Percentiles rank a stretch among this genome's conserved stretches.
Evolutionary conservation across 495 filamentous ascomycete genomes (phyloP).

Genomic region (Chlorociboria aeruginascens): DNA sequence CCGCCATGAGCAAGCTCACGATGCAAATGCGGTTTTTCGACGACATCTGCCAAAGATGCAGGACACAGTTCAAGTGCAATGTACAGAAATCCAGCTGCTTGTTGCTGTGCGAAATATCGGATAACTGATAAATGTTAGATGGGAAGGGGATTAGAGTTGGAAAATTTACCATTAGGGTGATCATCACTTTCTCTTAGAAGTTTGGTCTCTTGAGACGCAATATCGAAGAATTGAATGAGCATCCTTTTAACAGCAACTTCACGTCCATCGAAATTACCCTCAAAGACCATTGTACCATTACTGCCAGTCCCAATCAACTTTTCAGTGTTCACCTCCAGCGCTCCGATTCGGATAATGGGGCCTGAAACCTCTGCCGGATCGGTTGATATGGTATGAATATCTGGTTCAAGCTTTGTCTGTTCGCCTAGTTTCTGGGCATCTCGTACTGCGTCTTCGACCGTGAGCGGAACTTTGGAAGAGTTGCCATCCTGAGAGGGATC

Average conservation of each 20-base stretch:
- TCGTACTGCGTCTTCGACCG: conserved; percentile 32
- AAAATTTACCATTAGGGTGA: conserved; percentile 58
- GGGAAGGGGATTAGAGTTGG: neutral
- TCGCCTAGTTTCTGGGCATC: conserved; percentile 32
- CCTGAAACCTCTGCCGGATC: conserved; percentile 40
- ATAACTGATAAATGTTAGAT: conserved; percentile 49
- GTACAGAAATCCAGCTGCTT: conserved; percentile 83
- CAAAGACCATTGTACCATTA: conserved; percentile 77
- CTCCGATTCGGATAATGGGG: conserved; percentile 55
- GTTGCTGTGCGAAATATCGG: conserved; percentile 85
- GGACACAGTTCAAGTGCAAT: conserved; percentile 95
- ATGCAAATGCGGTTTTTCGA: conserved; percentile 48
- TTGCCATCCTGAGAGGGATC: conserved; percentile 27
- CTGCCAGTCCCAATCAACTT: conserved; percentile 67
- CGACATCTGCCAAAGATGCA: conserved; percentile 80
- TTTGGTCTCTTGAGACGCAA: conserved; percentile 87
- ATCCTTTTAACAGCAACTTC: conserved; percentile 95
- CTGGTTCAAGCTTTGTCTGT: conserved; percentile 41
- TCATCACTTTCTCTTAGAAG: conserved; percentile 87
- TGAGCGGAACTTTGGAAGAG: conserved; percentile 18
- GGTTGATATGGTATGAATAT: conserved; percentile 37
- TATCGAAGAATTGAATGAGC: conserved; percentile 87
- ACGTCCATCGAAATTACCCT: conserved; percentile 77
- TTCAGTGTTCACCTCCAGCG: conserved; percentile 60
- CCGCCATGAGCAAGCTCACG: conserved; percentile 37